Evolutionary conservation across 768 basidiomycete species (phyloP).

Genomic region (Chalciporus pseudorubinellus): DNA sequence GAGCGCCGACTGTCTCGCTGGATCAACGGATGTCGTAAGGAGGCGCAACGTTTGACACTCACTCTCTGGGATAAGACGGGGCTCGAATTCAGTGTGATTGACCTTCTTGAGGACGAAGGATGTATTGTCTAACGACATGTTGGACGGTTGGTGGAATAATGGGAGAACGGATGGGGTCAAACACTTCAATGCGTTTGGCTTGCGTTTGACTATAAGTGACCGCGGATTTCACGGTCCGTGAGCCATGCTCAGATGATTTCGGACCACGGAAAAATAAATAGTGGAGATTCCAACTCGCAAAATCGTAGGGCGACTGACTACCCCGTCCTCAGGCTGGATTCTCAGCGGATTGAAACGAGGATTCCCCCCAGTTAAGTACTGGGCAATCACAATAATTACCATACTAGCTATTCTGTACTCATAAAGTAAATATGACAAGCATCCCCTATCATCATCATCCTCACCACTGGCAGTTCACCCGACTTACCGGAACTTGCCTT

Average conservation of each 20-base stretch:
- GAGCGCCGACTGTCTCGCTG: slow-evolving; percentile 48
- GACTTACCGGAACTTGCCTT: too few relatives aligned
- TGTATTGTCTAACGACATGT: slow-evolving; percentile 65
- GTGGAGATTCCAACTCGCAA: too few relatives aligned
- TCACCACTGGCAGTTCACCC: too few relatives aligned
- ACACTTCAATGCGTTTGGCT: too few relatives aligned
- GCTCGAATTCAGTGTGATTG: slow-evolving; percentile 67
- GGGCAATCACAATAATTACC: too few relatives aligned
- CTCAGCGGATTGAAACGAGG: too few relatives aligned
- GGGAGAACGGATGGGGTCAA: not conserved
- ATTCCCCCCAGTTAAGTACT: too few relatives aligned
- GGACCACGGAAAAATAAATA: not conserved
- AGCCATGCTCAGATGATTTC: slow-evolving; percentile 1
- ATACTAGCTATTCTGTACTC: too few relatives aligned
- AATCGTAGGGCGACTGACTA: too few relatives aligned
- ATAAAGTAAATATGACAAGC: too few relatives aligned
- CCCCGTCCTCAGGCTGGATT: too few relatives aligned
- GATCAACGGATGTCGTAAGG: slow-evolving; percentile 7
- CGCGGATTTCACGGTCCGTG: slow-evolving; percentile 9
- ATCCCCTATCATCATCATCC: too few relatives aligned
- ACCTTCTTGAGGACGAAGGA: slow-evolving; percentile 75
- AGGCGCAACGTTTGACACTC: slow-evolving; percentile 16
- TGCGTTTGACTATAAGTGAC: slow-evolving; percentile 3
- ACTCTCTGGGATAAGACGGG: slow-evolving; percentile 75
- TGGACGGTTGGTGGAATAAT: slow-evolving; percentile 9